phyloP scores from a whole-genome alignment of 2,329 filamentous ascomycete species.

The Arachnomyces sp. region DNA sequence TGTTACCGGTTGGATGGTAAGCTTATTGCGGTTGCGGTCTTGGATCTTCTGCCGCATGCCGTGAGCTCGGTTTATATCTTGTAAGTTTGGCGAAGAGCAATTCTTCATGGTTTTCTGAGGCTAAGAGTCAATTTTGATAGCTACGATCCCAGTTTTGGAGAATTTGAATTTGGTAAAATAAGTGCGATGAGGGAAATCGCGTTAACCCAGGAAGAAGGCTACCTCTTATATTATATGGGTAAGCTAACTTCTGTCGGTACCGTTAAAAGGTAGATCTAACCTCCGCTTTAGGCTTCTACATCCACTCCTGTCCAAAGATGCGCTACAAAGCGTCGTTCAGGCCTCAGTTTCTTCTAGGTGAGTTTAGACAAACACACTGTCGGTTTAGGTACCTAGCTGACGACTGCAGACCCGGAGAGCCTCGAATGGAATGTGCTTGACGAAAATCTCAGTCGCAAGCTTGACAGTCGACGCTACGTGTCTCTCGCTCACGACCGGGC shows the following conservation, averaged over 20 bases:
- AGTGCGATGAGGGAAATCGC: constrained; percentile 53
- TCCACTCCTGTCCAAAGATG: constrained; percentile 49
- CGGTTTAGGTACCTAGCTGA: not conserved
- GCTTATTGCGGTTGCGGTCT: constrained; percentile 40
- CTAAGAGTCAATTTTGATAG: constrained; percentile 18
- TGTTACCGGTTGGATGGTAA: constrained; percentile 43
- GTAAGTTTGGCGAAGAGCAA: constrained; percentile 23
- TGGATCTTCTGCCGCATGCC: constrained; percentile 39
- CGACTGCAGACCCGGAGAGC: constrained; percentile 37
- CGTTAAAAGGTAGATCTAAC: constrained; percentile 1
- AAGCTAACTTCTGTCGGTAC: constrained; percentile 7
- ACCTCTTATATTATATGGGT: constrained; percentile 60
- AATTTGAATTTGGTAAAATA: constrained; percentile 56
- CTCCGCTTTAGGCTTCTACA: constrained; percentile 49
- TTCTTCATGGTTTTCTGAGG: not conserved
- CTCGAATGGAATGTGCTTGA: constrained; percentile 38
- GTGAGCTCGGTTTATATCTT: constrained; percentile 45
- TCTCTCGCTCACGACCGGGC: constrained; percentile 33
- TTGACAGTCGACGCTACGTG: constrained; percentile 37
- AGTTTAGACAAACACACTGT: constrained; percentile 9
- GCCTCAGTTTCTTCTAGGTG: constrained; percentile 43
- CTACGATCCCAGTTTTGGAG: constrained; percentile 53
- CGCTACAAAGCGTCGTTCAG: constrained; percentile 41
- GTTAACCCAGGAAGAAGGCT: constrained; percentile 46
- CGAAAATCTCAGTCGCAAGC: constrained; percentile 31